Base-by-base conservation (phyloP, 257 asterid genomes). In the Avicennia marina region DNA sequence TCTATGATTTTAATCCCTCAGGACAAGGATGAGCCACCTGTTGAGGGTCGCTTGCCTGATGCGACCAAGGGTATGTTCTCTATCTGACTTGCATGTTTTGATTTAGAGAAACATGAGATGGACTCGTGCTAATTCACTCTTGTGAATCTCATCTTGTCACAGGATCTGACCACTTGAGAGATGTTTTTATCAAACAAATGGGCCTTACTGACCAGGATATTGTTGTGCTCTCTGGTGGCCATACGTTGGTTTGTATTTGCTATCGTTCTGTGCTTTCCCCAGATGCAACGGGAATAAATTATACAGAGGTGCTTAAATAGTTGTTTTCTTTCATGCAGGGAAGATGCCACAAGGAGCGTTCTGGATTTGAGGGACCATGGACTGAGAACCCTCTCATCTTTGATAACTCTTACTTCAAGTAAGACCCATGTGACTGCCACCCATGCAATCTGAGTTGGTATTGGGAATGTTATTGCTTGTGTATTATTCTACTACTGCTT, bases 291-390 rank as follows among this genome's bases (percentile, higher is more conserved):
- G 27, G 21, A 16, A 17, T 11, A 45, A 1, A 15, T 33, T 27
- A 5, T 3, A 19, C 0, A 1, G 3, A 11, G 16, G 9, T 53
- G 22, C 0, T 60, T 13, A 43, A 2, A n/a, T 16, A 15, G 12
- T 24, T 6, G 4, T 11, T 19, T 33, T 53, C 17, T 55, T 17
- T 25, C 54, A n/a, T n/a, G n/a, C 68, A 90, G 98, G 98, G 96
- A 63, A 78, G 94, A 59, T 82, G 89, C 85, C 98, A 90, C 89
- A 78, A 75, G 80, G 98, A 90, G 34, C 87, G 98, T 33, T 90
- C 96, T 53, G 98, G 98, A 42, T 87, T 84, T 46, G 98, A 90
- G 79, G 98, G 98, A 34, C 72, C 96, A 19, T 90, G 96, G 98
- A 90, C 98, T 6, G 0, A 58, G 2, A 90, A 82, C 69, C 98